Base-by-base conservation (phyloP, 2,329 filamentous ascomycete species). In the Fonsecaea erecta region DNA sequence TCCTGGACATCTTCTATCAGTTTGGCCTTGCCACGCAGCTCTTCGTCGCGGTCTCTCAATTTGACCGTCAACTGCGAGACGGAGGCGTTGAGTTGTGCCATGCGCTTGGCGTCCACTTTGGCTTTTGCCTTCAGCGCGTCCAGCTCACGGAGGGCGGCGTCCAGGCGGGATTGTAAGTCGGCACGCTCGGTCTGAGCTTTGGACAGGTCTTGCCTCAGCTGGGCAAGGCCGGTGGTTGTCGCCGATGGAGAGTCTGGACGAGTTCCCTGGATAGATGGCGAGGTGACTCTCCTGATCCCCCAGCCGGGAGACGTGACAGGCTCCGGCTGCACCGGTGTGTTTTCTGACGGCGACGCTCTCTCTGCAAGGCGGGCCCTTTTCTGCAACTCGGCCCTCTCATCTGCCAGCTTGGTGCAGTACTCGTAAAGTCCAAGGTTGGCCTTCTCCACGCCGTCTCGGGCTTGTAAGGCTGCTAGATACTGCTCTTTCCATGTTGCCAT, bases 1-100 rank as follows among this genome's bases (percentile, higher is more conserved):
- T 97, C 93, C 79, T 98, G 94, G 60, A 97, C 89, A 73, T 94
- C 86, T 85, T 93, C 90, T 1, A 96, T 84, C 69, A 97, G 80
- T 75, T 93, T 92, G 34, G 88, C 87, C 81, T 97, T 97, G 65
- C 88, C 91, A 62, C 84, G 86, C 34, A 97, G 78, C 81, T 98
- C 95, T 72, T 96, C 91, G 67, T 96, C 92, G 32, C 90, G 83
- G 76, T 97, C 94, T 68, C 86, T 88, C 46, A 96, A 80, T 68
- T 88, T 88, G 48, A 87, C 84, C 56, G 85, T 82, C 18, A 95
- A 79, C 1, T 82, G 77, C 18, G 84, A 82, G 35, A 86, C 85
- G 72, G 93, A 88, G 26, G 82, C 79, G 21, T 87, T 85, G 18
- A 96, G 79, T 24, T 84, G 80, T 16, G 82, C 80, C 58, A 97